These are phyloP conservation scores for Calamus simplicifolius DNA, from an alignment of 176 grass and related monocot species.

Conservation along the genomic window DNA sequence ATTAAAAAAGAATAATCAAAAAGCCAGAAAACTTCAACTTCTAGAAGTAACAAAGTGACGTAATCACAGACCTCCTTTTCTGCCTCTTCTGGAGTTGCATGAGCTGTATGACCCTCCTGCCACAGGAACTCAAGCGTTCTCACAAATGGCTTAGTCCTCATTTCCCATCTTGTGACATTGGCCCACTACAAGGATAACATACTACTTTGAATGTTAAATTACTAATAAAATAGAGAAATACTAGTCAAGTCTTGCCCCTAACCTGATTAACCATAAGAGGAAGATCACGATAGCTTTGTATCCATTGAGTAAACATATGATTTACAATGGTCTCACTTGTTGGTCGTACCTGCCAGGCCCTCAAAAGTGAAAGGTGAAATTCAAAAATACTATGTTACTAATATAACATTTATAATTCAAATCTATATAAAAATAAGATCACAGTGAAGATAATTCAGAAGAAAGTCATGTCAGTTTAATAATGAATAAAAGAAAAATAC, in stretches of 20 bases:
- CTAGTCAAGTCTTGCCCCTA: neutral
- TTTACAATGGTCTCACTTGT: conserved; percentile 99
- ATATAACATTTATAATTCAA: too few relatives aligned
- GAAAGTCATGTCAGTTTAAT: neutral
- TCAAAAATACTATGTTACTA: too few relatives aligned
- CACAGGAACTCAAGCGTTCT: conserved; percentile 98
- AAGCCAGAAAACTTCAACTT: conserved; percentile 2
- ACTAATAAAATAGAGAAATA: conserved; percentile 1
- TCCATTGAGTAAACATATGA: conserved; percentile 99
- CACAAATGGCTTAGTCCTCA: conserved; percentile 97
- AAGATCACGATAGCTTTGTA: conserved; percentile 93
- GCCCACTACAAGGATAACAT: conserved; percentile 55
- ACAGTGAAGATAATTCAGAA: too few relatives aligned
- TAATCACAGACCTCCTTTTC: conserved; percentile 68
- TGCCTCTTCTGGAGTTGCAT: conserved; percentile 85
- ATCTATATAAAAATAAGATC: too few relatives aligned
- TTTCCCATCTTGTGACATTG: conserved; percentile 99
- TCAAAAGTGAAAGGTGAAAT: conserved; percentile 50
- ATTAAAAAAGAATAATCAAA: conserved; percentile 6
- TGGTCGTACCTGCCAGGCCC: conserved; percentile 90
- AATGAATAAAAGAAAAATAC: conserved; percentile 20
- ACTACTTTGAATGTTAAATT: neutral
- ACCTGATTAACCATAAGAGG: conserved; percentile 99
- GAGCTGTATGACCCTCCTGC: conserved; percentile 99
- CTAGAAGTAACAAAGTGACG: conserved; percentile 5